phyloP scores from a whole-genome alignment of 176 grass and related monocot genomes.

The Ampelocalamus luodianensis region DNA sequence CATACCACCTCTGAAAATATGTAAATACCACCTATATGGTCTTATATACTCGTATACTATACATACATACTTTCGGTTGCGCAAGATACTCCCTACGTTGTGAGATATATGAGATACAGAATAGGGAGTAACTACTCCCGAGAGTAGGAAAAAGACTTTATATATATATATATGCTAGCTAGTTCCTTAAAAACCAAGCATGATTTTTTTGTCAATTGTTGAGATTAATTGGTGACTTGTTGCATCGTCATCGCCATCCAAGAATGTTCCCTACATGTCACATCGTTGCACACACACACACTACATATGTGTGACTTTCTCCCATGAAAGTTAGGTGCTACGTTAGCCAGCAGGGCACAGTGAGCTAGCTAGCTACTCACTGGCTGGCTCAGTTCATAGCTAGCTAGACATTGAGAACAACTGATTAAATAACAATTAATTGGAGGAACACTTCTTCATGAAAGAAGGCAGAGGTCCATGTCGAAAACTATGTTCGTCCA shows the following conservation, averaged over 20 bases:
- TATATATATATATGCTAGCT: background rate
- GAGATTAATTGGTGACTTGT: slow-evolving; percentile 43
- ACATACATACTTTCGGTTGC: too few relatives aligned
- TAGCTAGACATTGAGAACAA: slow-evolving; percentile 1
- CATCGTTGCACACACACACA: background rate
- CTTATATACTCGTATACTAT: too few relatives aligned
- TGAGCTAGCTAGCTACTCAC: background rate
- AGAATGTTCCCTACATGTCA: slow-evolving; percentile 51
- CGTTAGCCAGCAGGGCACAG: slow-evolving; percentile 26
- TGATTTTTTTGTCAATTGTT: slow-evolving; percentile 27
- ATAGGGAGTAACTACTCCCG: too few relatives aligned
- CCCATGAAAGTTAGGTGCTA: slow-evolving; percentile 37
- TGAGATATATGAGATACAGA: too few relatives aligned
- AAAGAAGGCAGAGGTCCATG: slow-evolving; percentile 42
- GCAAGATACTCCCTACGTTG: too few relatives aligned
- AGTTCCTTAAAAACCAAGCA: slow-evolving; percentile 53
- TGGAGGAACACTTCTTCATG: slow-evolving; percentile 30
- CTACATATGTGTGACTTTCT: background rate
- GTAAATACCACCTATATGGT: too few relatives aligned
- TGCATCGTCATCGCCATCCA: slow-evolving; percentile 51
- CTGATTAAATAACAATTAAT: background rate
- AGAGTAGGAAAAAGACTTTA: too few relatives aligned
- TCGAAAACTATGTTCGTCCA: slow-evolving; percentile 51
- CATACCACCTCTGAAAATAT: too few relatives aligned
- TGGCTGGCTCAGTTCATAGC: background rate